phyloP scores from a whole-genome alignment of 495 filamentous ascomycete genomes.

The Xylaria intraflava region DNA sequence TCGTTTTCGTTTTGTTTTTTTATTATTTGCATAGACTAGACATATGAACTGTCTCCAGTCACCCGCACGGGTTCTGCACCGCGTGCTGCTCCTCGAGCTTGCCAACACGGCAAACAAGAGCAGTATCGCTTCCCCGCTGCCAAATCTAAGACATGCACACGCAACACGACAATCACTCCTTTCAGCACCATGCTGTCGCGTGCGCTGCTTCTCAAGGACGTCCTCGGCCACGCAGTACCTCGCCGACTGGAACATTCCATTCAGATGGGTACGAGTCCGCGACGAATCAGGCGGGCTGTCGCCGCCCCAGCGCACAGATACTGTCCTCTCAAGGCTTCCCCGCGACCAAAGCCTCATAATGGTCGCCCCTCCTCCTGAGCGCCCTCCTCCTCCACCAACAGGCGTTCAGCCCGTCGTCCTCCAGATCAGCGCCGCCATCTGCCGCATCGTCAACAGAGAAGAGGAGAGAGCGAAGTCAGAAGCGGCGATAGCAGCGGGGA shows the following conservation, averaged over 20 bases:
- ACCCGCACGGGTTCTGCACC: conserved; percentile 20
- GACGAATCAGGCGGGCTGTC: conserved; percentile 42
- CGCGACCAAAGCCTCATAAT: conserved; percentile 51
- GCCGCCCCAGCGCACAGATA: conserved; percentile 31
- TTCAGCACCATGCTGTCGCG: conserved; percentile 3
- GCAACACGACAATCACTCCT: neutral
- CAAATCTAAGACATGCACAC: neutral
- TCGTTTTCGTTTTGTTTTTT: neutral
- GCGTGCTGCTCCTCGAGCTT: conserved; percentile 18
- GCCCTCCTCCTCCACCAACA: neutral
- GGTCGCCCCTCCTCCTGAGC: conserved; percentile 38
- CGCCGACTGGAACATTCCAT: conserved; percentile 51
- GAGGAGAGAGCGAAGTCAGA: no score
- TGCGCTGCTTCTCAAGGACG: conserved; percentile 16
- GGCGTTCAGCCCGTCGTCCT: neutral
- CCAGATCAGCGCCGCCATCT: conserved; percentile 44
- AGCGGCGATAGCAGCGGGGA: no score
- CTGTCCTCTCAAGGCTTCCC: conserved; percentile 46
- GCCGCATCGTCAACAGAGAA: conserved; percentile 51
- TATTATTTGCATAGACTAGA: conserved; percentile 9
- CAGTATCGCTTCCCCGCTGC: neutral
- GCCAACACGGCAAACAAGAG: neutral
- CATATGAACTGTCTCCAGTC: conserved; percentile 18
- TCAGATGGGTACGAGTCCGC: conserved; percentile 49
- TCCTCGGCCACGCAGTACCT: conserved; percentile 4